Base-by-base conservation (phyloP, 2,329 filamentous ascomycete species). In the Conoideocrella luteorostrata region DNA sequence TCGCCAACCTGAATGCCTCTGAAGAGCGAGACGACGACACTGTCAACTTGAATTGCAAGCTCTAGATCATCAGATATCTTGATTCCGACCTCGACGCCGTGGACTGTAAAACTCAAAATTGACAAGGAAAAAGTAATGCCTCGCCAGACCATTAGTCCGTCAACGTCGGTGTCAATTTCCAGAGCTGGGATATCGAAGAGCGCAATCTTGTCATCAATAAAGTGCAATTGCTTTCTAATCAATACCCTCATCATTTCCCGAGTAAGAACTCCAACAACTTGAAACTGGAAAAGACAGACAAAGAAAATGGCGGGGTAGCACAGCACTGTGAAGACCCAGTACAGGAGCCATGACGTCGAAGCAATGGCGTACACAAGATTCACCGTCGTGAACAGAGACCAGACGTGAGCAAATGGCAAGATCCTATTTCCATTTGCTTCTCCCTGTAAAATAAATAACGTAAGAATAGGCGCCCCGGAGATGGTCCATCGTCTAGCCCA, bases 131-230 rank as follows among this genome's bases (percentile, higher is more conserved):
- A 42, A 2, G 44, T 46, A 22, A 46, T 26, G 21, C 44, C 39
- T 11, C 38, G 39, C 9, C 41, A 17, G 17, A 46, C 44, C 44
- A 46, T 42, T 2, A 46, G 15, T 4, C 44, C 44, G 15, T 39
- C 44, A 18, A 46, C 44, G 7, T 46, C 44, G 11, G 44, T 42
- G 17, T 42, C 39, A 13, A 46, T 42, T 20, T 46, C 39, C 4
- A 46, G 28, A 5, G 44, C 44, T 3, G 44, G 44, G 17, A 46
- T 46, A 13, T 46, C 24, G 13, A 46, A 46, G 4, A 46, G n/a
- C 21, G 30, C 39, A 7, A 46, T 36, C 28, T 46, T 46, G 44
- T 46, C 44, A 28, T 40, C 44, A 12, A 46, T 42, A 28, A 46
- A 46, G n/a, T 46, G 39, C 28, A 46, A n/a, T 18, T 46, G 32